Evolutionary conservation across 2,329 filamentous ascomycete species (phyloP), one percentile per base, ranked within the genome.

Genomic region (Aspergillus brasiliensis): DNA sequence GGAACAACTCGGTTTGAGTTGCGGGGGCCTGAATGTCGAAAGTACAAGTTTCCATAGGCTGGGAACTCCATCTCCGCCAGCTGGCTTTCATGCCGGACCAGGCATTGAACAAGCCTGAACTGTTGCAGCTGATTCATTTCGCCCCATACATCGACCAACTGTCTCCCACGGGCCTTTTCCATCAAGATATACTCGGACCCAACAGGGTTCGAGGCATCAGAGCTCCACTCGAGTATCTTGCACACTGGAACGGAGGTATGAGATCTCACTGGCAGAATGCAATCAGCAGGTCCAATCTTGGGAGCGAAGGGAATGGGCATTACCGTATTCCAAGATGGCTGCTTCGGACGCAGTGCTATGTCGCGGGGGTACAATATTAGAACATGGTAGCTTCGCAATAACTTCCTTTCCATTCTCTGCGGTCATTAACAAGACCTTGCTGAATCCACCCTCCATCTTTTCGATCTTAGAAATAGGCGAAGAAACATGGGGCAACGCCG

Each of bases 141-240:
- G 6, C 57, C 65, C 73, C 73, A 78, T n/a, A 63, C 63, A 1
- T 65, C 65, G 51, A 66, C 66, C 8, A 78, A 59, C 46, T 71
- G 67, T 27, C 40, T 57, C 1, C 73, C 73, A 8, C 38, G 5
- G n/a, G 66, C 67, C 44, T 71, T 73, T 53, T 75, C 72, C 71
- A 75, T 74, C 7, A 77, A 58, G 23, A 76, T 75, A 49, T 74
- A 76, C 62, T 77, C 74, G 1, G 64, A 62, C 5, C 73, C 70
- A 10, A 76, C 63, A 15, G 69, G 66, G 25, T 74, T 75, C 8
- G 64, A 65, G 8, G 62, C 1, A 25, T 72, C 65, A 8, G 62
- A 62, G 54, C 59, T 66, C 70, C 69, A 75, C 2, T 66, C 65
- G 42, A 71, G 48, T 19, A 75, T 69, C 56, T 67, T 66, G 2